Evolutionary conservation across 2,329 filamentous ascomycete species (phyloP).

Genomic region (Macroventuria anomochaeta): DNA sequence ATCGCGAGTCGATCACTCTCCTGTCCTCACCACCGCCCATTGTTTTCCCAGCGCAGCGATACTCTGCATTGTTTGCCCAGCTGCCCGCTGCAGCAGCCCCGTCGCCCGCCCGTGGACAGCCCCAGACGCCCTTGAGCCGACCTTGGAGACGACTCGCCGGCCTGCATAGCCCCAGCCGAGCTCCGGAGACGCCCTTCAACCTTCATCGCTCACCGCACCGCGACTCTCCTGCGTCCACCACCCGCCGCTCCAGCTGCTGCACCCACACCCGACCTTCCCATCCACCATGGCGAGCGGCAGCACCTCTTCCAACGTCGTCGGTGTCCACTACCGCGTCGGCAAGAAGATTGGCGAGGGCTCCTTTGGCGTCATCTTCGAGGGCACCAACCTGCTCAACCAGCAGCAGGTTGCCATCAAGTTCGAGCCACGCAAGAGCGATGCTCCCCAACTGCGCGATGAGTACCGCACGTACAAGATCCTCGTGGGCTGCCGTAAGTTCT

Average conservation of each 20-base stretch:
- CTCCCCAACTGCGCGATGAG: constrained; percentile 95
- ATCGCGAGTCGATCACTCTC: constrained; percentile 34
- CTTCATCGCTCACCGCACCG: constrained; percentile 18
- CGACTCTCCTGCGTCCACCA: constrained; percentile 19
- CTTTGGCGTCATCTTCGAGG: constrained; percentile 98
- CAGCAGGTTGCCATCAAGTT: constrained; percentile 99
- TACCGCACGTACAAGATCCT: constrained; percentile 99
- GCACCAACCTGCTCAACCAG: constrained; percentile 97
- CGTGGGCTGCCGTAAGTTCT: constrained; percentile 92
- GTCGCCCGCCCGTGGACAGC: constrained; percentile 21
- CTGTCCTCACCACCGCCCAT: constrained; percentile 31
- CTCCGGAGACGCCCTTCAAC: constrained; percentile 30
- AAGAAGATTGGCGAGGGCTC: constrained; percentile 99
- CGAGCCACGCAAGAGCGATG: constrained; percentile 98
- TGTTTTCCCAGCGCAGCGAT: constrained; percentile 28
- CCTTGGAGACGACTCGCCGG: constrained; percentile 24
- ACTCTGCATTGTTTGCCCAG: constrained; percentile 24
- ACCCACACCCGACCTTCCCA: constrained; percentile 10
- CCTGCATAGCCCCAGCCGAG: constrained; percentile 36
- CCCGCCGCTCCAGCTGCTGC: constrained; percentile 17
- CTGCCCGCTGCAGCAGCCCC: constrained; percentile 28
- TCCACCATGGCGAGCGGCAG: constrained; percentile 81
- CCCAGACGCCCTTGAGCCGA: constrained; percentile 11
- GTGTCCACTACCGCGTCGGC: constrained; percentile 97
- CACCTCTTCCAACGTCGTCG: constrained; percentile 94